Conservation (phyloP, 192 early-diverging fungal genomes). For the Cetraspora pellucida region DNA sequence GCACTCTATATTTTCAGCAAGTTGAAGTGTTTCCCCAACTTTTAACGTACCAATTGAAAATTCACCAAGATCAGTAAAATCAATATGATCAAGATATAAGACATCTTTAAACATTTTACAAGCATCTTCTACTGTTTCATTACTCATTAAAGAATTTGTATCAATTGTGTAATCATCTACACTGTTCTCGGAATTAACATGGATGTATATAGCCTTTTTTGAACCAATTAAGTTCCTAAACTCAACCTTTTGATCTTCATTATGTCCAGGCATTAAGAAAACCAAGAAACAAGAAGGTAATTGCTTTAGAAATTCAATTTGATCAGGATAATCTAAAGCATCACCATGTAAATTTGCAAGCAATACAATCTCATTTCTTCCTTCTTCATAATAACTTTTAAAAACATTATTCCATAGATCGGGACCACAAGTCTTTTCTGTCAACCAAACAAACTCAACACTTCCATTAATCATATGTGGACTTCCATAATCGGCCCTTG, state of each 20-base stretch:
- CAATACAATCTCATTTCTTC: conserved; percentile 20
- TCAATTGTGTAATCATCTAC: not conserved
- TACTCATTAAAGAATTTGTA: conserved; percentile 2
- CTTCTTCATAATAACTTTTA: conserved; percentile 26
- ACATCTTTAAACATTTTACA: conserved; percentile 28
- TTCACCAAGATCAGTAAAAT: not conserved
- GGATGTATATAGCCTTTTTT: not conserved
- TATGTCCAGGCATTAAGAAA: conserved; percentile 28
- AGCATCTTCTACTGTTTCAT: conserved; percentile 20
- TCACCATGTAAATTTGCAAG: conserved; percentile 37
- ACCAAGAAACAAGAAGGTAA: conserved; percentile 24
- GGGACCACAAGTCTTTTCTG: conserved; percentile 20
- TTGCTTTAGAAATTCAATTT: conserved; percentile 29
- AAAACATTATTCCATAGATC: conserved; percentile 32
- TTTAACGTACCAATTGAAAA: not conserved
- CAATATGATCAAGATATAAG: not conserved
- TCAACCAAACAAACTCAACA: conserved; percentile 30
- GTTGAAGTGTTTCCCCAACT: not conserved
- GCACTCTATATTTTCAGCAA: conserved; percentile 17
- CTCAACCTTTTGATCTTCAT: not conserved
- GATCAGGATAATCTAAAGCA: conserved; percentile 28
- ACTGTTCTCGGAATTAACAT: not conserved
- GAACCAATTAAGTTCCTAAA: not conserved
- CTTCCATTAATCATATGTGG: conserved; percentile 30
- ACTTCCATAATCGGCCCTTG: conserved; percentile 20